A percentile compares a stretch with the other conserved stretches of the same genome.
These are phyloP conservation scores for Didymella sp. DNA, from an alignment of 2,329 filamentous ascomycete genomes.

Conservation along the genomic window DNA sequence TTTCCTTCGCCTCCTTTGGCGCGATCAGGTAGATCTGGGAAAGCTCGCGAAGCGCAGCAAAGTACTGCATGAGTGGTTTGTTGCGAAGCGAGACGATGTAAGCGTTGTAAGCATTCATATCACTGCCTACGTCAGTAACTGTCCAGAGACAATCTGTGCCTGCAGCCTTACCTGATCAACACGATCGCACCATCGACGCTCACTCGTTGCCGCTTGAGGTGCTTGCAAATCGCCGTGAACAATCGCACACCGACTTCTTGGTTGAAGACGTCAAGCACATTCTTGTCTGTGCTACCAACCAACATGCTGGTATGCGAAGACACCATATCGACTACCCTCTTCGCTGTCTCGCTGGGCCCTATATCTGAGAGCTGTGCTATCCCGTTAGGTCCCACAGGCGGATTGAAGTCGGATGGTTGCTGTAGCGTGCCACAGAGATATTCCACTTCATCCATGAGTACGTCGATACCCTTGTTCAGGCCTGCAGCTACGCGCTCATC, in stretches of 20 bases:
- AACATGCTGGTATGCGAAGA: slow-evolving; percentile 91
- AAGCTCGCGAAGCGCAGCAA: slow-evolving; percentile 87
- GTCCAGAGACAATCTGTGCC: background rate
- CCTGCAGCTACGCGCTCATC: slow-evolving; percentile 96
- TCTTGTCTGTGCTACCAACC: slow-evolving; percentile 93
- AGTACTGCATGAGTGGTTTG: slow-evolving; percentile 84
- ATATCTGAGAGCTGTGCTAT: slow-evolving; percentile 59
- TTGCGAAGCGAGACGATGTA: slow-evolving; percentile 85
- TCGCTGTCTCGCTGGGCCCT: slow-evolving; percentile 80
- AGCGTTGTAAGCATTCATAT: slow-evolving; percentile 92
- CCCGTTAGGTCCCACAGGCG: slow-evolving; percentile 54
- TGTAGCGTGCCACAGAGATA: slow-evolving; percentile 92
- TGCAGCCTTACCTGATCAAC: slow-evolving; percentile 70
- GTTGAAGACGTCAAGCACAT: slow-evolving; percentile 97
- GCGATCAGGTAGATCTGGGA: slow-evolving; percentile 96
- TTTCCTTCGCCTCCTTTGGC: slow-evolving; percentile 84
- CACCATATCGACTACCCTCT: slow-evolving; percentile 82
- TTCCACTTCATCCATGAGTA: slow-evolving; percentile 97
- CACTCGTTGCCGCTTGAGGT: slow-evolving; percentile 93
- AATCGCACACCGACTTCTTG: slow-evolving; percentile 93
- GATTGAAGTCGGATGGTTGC: slow-evolving; percentile 87
- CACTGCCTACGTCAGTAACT: slow-evolving; percentile 58
- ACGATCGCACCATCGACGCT: slow-evolving; percentile 88
- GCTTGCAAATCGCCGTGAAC: slow-evolving; percentile 92
- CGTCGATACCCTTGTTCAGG: slow-evolving; percentile 96